Percentiles rank a stretch among this genome's conserved stretches.
Conservation (phyloP, 192 early-diverging fungal species). For the Coemansia brasiliensis region DNA sequence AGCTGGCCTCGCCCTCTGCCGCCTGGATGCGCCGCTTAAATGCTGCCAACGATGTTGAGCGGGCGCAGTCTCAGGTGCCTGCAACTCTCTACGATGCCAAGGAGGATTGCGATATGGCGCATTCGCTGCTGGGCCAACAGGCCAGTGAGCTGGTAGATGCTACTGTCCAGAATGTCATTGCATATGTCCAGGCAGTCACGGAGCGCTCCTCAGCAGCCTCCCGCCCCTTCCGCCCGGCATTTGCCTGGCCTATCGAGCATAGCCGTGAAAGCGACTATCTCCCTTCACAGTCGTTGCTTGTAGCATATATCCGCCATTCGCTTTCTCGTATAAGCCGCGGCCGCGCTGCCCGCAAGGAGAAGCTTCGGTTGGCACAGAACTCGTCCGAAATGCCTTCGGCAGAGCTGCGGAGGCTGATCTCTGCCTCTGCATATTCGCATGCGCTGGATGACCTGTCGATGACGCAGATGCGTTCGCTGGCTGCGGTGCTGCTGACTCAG, state of each 20-base stretch:
- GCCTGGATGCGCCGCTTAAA: slow-evolving; percentile 33
- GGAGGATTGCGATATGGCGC: slow-evolving; percentile 16
- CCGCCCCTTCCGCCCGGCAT: slow-evolving; percentile 38
- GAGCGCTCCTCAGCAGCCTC: slow-evolving; percentile 20
- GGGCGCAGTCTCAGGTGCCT: slow-evolving; percentile 37
- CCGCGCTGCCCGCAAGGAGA: slow-evolving; percentile 31
- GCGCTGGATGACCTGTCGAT: slow-evolving; percentile 31
- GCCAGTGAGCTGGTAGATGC: slow-evolving; percentile 47
- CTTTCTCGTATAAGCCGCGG: slow-evolving; percentile 34
- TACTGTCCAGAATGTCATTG: slow-evolving; percentile 36
- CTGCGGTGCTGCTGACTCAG: slow-evolving; percentile 36
- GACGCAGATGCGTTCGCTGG: slow-evolving; percentile 47
- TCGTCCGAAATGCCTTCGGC: slow-evolving; percentile 41
- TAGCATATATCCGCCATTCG: slow-evolving; percentile 36
- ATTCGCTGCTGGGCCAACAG: slow-evolving; percentile 46
- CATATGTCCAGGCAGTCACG: slow-evolving; percentile 49
- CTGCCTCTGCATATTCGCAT: slow-evolving; percentile 31
- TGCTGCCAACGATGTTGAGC: slow-evolving; percentile 48
- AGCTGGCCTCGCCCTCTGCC: slow-evolving; percentile 27
- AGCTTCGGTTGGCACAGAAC: slow-evolving; percentile 34
- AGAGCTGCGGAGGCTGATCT: slow-evolving; percentile 38
- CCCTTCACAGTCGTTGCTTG: slow-evolving; percentile 50
- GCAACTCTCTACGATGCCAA: slow-evolving; percentile 21
- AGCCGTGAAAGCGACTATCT: slow-evolving; percentile 51
- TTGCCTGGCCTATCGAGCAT: slow-evolving; percentile 53